Conservation (phyloP, 2,329 filamentous ascomycete genomes). For the Aspergillus tamarii region DNA sequence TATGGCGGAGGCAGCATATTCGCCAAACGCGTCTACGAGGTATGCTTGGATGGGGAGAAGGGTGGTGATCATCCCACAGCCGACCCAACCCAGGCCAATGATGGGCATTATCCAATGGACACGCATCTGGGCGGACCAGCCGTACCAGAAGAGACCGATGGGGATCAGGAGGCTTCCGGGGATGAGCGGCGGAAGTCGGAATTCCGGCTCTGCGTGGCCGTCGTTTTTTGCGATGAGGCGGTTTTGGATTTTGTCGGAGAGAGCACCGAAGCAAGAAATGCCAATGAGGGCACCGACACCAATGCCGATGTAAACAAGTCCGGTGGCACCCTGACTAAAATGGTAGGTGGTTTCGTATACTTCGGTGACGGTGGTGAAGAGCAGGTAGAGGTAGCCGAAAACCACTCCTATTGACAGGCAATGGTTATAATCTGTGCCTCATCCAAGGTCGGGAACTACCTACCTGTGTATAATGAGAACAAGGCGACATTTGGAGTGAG, state of each 20-base stretch:
- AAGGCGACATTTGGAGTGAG: constrained; percentile 56
- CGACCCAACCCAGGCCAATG: constrained; percentile 18
- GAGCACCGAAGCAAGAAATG: constrained; percentile 2
- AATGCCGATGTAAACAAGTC: constrained; percentile 41
- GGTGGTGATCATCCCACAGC: not conserved
- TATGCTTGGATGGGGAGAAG: constrained; percentile 49
- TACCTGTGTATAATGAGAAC: constrained; percentile 45
- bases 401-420: constrained; percentile 44
- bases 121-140: constrained; percentile 55
- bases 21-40: constrained; percentile 59
- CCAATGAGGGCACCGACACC: constrained; percentile 2
- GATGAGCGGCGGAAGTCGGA: constrained; percentile 56
- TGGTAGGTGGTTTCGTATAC: constrained; percentile 52
- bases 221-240: constrained; percentile 37
- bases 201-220: constrained; percentile 45
- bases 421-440: not conserved
- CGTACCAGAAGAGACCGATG: constrained; percentile 58
- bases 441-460: not conserved
- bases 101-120: constrained; percentile 59
- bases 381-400: constrained; percentile 56
- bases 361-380: constrained; percentile 53
- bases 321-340: constrained; percentile 47
- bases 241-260: constrained; percentile 31
- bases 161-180: constrained; percentile 56
- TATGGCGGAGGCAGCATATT: constrained; percentile 53